These are phyloP conservation scores for Kwoniella dejecticola DNA, from an alignment of 768 basidiomycete species.

Conservation along the genomic window DNA sequence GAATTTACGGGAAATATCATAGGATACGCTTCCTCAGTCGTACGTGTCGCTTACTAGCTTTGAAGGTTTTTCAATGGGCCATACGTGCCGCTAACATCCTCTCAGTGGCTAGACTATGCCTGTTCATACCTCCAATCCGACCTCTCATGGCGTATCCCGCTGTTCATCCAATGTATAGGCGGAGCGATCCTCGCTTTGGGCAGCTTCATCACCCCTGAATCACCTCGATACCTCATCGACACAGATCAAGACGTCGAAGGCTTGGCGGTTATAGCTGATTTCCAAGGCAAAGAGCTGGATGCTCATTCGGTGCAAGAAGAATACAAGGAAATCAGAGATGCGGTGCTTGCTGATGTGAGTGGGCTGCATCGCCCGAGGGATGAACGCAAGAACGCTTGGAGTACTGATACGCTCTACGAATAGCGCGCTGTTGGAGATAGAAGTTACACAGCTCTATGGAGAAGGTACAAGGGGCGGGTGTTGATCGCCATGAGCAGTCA, in stretches of 20 bases:
- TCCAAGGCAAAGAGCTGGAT: constrained; percentile 78
- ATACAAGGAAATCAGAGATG: constrained; percentile 83
- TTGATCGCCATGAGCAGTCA: constrained; percentile 93
- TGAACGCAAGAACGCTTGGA: constrained; percentile 18
- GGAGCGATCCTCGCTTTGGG: constrained; percentile 77
- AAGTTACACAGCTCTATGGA: constrained; percentile 82
- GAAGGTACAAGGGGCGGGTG: constrained; percentile 79
- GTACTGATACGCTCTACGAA: neutral
- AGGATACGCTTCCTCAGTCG: constrained; percentile 86
- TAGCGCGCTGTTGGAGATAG: constrained; percentile 76
- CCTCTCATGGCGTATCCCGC: constrained; percentile 85
- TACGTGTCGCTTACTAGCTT: constrained; percentile 57
- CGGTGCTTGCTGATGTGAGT: constrained; percentile 55
- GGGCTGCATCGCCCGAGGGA: too few relatives aligned
- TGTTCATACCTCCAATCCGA: constrained; percentile 84
- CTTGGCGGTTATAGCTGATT: constrained; percentile 79
- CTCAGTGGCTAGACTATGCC: constrained; percentile 84
- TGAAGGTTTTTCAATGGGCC: neutral
- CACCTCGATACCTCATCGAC: constrained; percentile 91
- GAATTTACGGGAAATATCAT: constrained; percentile 92
- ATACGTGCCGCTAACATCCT: neutral
- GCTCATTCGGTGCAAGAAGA: constrained; percentile 74
- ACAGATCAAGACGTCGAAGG: constrained; percentile 80
- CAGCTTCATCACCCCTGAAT: constrained; percentile 82
- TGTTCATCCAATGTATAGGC: constrained; percentile 84